Percentiles rank a stretch among this genome's conserved stretches.
These are phyloP conservation scores for Sphaerobolus stellatus DNA, from an alignment of 1,284 basidiomycete species.

Conservation along the genomic window DNA sequence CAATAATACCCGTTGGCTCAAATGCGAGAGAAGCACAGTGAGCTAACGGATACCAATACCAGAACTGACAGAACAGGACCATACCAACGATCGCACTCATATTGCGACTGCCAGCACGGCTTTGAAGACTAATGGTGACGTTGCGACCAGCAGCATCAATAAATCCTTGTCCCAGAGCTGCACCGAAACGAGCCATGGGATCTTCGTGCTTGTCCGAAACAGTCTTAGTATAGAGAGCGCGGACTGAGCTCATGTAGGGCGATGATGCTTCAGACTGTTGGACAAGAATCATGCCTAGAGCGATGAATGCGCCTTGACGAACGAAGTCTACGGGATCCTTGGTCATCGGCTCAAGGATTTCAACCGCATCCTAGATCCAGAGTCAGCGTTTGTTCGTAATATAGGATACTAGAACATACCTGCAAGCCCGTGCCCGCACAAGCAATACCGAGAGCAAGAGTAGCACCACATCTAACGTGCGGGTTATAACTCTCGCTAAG, in stretches of 20 bases:
- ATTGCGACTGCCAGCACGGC: constrained; percentile 86
- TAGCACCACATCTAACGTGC: constrained; percentile 95
- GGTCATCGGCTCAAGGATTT: constrained; percentile 94
- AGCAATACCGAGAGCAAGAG: constrained; percentile 90
- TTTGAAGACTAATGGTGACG: constrained; percentile 89
- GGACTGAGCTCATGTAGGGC: constrained; percentile 75
- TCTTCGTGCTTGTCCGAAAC: constrained; percentile 95
- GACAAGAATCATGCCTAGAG: constrained; percentile 93
- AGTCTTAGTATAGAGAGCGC: constrained; percentile 84
- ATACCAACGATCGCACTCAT: constrained; percentile 94
- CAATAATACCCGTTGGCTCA: constrained; percentile 91
- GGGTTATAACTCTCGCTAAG: constrained; percentile 97
- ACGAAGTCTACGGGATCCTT: constrained; percentile 97
- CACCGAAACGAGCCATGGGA: constrained; percentile 95
- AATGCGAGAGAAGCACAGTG: constrained; percentile 91
- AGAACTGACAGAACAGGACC: constrained; percentile 95
- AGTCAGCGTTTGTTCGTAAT: constrained; percentile 7
- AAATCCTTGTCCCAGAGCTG: constrained; percentile 90
- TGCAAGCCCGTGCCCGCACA: constrained; percentile 96
- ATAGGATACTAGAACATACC: constrained; percentile 38
- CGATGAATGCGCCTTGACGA: constrained; percentile 93
- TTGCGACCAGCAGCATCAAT: constrained; percentile 97
- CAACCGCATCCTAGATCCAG: constrained; percentile 72
- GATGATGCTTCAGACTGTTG: constrained; percentile 90
- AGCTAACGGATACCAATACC: constrained; percentile 99